phyloP scores from a whole-genome alignment of 768 basidiomycete species.

The Naematelia aurantialba region DNA sequence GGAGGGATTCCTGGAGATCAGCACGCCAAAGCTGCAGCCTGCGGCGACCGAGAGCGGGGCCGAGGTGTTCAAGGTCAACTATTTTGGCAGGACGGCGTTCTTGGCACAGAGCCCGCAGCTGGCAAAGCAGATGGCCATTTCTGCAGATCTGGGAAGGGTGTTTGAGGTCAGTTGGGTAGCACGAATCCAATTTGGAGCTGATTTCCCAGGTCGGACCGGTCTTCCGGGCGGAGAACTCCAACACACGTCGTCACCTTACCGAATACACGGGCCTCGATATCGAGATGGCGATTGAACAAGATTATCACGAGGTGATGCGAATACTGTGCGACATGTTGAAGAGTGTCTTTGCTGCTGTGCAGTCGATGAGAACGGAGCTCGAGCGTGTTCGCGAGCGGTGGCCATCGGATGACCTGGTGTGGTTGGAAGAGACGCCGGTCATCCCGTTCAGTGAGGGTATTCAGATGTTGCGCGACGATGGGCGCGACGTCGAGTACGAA shows the following conservation, averaged over 20 bases:
- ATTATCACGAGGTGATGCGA: conserved; percentile 93
- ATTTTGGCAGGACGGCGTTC: conserved; percentile 92
- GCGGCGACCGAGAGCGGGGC: conserved; percentile 93
- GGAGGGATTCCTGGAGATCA: conserved; percentile 82
- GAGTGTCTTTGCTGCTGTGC: conserved; percentile 61
- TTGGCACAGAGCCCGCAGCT: conserved; percentile 93
- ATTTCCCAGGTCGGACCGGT: conserved; percentile 55
- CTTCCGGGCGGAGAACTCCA: conserved; percentile 92
- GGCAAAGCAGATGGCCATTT: conserved; percentile 97
- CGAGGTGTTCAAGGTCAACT: conserved; percentile 91
- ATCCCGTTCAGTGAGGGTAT: conserved; percentile 81
- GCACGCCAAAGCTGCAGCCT: conserved; percentile 91
- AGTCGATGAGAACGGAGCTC: conserved; percentile 62
- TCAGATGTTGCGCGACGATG: conserved; percentile 66
- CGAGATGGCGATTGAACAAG: conserved; percentile 93
- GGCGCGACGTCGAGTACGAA: conserved; percentile 59
- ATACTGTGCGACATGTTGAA: conserved; percentile 78
- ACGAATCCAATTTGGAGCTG: not conserved
- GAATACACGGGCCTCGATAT: conserved; percentile 97
- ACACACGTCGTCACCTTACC: conserved; percentile 92
- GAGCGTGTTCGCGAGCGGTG: conserved; percentile 73
- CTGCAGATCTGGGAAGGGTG: conserved; percentile 91
- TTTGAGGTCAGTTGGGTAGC: conserved; percentile 71
- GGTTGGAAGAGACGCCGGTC: conserved; percentile 77
- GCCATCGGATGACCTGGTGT: conserved; percentile 88